Evolutionary conservation across 1,139 yeast genomes (phyloP).

Genomic region (Entelexis paramagnoliae): DNA sequence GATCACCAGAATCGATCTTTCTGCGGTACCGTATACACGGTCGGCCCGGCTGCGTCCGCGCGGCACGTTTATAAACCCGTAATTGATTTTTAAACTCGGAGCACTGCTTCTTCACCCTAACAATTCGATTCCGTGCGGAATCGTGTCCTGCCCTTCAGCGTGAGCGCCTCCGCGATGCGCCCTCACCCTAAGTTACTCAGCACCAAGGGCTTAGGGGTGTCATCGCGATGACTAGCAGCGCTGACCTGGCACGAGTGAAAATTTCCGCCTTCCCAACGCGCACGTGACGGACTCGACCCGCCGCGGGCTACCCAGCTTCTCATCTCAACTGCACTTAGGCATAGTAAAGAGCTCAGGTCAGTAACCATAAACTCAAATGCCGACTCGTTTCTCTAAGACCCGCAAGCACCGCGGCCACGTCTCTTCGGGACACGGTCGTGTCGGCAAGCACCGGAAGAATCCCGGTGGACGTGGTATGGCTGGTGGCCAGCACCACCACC

Average conservation of each 20-base stretch:
- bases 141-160: too few relatives aligned
- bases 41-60: too few relatives aligned
- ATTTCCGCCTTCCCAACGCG: slow-evolving; percentile 1
- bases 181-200: background rate
- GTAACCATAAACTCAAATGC: slow-evolving; percentile 45
- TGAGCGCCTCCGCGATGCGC: too few relatives aligned
- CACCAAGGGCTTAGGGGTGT: slow-evolving; percentile 4
- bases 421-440: slow-evolving; percentile 99
- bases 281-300: slow-evolving; percentile 16
- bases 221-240: too few relatives aligned
- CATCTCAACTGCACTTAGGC: slow-evolving; percentile 4
- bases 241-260: background rate
- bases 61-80: too few relatives aligned
- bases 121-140: too few relatives aligned
- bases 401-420: slow-evolving; percentile 99
- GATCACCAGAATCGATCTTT: too few relatives aligned
- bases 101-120: too few relatives aligned
- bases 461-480: slow-evolving; percentile 99
- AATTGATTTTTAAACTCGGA: too few relatives aligned
- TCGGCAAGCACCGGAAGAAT: slow-evolving; percentile 99
- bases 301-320: background rate
- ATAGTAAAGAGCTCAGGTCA: slow-evolving; percentile 6
- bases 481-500: slow-evolving; percentile 99
- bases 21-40: too few relatives aligned
- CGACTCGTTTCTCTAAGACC: slow-evolving; percentile 99